Evolutionary conservation across 345 rosid genomes (phyloP), one percentile per base, ranked within the genome.

Genomic region (Atalantia buxifolia): DNA sequence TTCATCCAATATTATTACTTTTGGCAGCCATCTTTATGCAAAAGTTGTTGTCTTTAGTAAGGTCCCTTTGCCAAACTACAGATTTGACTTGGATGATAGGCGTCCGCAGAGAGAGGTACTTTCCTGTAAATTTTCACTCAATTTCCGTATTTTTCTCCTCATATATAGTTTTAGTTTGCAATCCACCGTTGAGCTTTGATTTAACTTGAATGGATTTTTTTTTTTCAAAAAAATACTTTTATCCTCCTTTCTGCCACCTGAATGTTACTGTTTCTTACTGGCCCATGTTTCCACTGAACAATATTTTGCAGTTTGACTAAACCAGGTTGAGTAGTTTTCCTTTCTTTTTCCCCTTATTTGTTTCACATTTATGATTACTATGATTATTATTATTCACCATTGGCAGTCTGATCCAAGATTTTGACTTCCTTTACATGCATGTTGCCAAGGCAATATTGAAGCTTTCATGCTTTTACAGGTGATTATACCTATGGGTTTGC

Each of bases 61-160:
- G 88, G 84, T 84, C 75, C 97, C 97, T 48, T 84, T 95, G 77
- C 99, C 99, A 72, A 95, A 95, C 86, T 95, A 95, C 88, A 87
- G 99, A 88, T 95, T 89, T 86, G 98, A 95, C 83, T 80, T 95
- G 83, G 99, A 95, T 87, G 93, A 92, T 62, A 90, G 87, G 90
- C 92, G 91, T 79, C 98, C 99, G 2, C 93, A 83, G 77, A 89
- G 99, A 78, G 99, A 95, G 99, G 99, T 95, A 88, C 33, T 69
- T 30, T 61, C 64, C 70, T 65, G n/a, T 57, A 25, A 18, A 55
- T 3, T n/a, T 77, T 62, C 28, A 19, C 57, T 42, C 38, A 74
- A 31, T 59, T 61, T 30, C 50, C 38, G 21, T 38, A 60, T 4
- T 13, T 21, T 66, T 55, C 7, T 45, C 48, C n/a, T 68, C 65